Base-by-base conservation (phyloP, 129 eudicot genomes). In the Saposhnikovia divaricata region DNA sequence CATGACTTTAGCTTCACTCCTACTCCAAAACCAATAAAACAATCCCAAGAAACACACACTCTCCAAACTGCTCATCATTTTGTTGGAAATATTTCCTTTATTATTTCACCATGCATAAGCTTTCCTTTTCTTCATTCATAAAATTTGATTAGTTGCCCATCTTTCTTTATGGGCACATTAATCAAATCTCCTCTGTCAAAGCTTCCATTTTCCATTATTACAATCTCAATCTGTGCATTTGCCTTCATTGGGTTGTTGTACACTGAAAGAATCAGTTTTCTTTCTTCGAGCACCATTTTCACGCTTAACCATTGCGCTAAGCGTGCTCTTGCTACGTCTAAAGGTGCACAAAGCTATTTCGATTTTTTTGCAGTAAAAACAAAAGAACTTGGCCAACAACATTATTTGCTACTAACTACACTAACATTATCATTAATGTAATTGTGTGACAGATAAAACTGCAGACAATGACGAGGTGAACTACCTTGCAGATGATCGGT, bases 1-100 rank as follows among this genome's bases (percentile, higher is more conserved):
- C 85, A 77, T 89, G 74, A 19, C 96, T 93, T 93, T 87, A 85
- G 82, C 98, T 93, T 93, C 89, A 91, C 95, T 91, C 89, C 83
- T 91, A 91, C 96, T 91, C 97, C 84, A 86, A 78, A 82, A 77
- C 79, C 85, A 19, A 77, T 65, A 47, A 81, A 81, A 83, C 72
- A 79, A 34, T 34, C 37, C 37, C 37, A 34, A 34, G 37, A 34
- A 43, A 79, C 27, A 40, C 80, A 65, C 8, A 12, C 46, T 55
- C 76, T 38, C 42, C 14, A 34, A 45, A 61, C 72, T 77, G 71
- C 76, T 80, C 89, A 77, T 92, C 84, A 83, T 81, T 82, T 80
- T 47, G 61, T 84, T 78, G 78, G 82, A 79, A 71, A 34, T 40
- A 9, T 69, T 68, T 19, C 27, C 81, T 63, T 68, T 50, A 81